These are phyloP conservation scores for Phytophthora rubi DNA, from an alignment of 352 stramenopile species.

Conservation along the genomic window DNA sequence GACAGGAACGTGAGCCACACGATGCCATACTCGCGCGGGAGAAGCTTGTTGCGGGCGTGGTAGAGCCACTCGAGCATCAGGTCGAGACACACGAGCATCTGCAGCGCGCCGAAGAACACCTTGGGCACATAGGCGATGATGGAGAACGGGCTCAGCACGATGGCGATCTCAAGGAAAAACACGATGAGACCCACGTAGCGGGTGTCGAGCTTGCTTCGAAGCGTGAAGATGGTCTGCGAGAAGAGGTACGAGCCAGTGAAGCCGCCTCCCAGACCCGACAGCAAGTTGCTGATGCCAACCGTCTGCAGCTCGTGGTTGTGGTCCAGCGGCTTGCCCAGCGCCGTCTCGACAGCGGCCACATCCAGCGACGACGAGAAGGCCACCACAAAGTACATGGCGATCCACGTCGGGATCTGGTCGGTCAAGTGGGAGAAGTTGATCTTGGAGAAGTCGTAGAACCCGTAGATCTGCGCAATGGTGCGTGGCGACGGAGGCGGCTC, in stretches of 20 bases:
- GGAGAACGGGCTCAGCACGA: constrained; percentile 92
- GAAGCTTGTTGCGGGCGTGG: constrained; percentile 87
- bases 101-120: constrained; percentile 97
- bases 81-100: constrained; percentile 97
- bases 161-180: constrained; percentile 72
- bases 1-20: constrained; percentile 94
- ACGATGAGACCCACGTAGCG: constrained; percentile 79
- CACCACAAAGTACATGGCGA: constrained; percentile 99
- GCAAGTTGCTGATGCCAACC: constrained; percentile 96
- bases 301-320: constrained; percentile 96
- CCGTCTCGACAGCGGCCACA: constrained; percentile 97
- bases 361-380: constrained; percentile 98
- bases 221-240: constrained; percentile 95
- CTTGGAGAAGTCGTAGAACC: constrained; percentile 74
- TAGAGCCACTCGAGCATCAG: constrained; percentile 97
- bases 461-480: constrained; percentile 79
- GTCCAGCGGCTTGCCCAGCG: constrained; percentile 93
- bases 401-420: constrained; percentile 88
- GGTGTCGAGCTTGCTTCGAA: constrained; percentile 79
- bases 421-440: constrained; percentile 68
- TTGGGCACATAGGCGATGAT: constrained; percentile 97
- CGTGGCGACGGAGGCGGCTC: constrained; percentile 64
- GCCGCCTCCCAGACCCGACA: constrained; percentile 95
- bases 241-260: constrained; percentile 99
- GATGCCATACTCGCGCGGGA: constrained; percentile 92